A percentile compares a stretch with the other conserved stretches of the same genome.
These are phyloP conservation scores for Crepidotus sp. DNA, from an alignment of 1,284 basidiomycete genomes.

Conservation along the genomic window DNA sequence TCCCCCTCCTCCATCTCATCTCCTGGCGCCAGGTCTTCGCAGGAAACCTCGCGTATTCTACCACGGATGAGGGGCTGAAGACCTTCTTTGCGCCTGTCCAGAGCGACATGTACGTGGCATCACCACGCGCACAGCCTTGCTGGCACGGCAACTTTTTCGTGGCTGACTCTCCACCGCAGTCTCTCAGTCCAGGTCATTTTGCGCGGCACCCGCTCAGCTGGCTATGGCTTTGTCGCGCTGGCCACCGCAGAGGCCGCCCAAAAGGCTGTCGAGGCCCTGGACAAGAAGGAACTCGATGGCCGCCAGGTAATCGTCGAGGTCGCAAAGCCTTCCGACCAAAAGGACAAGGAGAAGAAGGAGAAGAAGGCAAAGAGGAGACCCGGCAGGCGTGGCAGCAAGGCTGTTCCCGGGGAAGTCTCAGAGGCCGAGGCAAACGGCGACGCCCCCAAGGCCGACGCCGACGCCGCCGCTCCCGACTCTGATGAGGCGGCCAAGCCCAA, in stretches of 20 bases:
- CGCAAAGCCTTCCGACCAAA: conserved; percentile 82
- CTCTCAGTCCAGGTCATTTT: conserved; percentile 73
- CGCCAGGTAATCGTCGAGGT: conserved; percentile 83
- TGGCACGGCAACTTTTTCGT: conserved; percentile 18
- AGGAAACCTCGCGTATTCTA: conserved; percentile 82
- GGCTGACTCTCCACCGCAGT: conserved; percentile 29
- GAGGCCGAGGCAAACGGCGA: conserved; percentile 81
- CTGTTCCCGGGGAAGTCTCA: conserved; percentile 76
- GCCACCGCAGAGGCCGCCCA: conserved; percentile 73
- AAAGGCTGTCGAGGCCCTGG: conserved; percentile 77
- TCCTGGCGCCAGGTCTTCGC: conserved; percentile 61
- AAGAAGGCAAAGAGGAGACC: conserved; percentile 67
- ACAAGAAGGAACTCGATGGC: conserved; percentile 82
- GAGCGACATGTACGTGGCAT: conserved; percentile 68
- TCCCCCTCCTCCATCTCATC: conserved; percentile 16
- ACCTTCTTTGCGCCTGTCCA: conserved; percentile 77
- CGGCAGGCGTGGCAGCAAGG: conserved; percentile 73
- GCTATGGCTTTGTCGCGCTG: conserved; percentile 88
- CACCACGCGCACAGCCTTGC: conserved; percentile 29
- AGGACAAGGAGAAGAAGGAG: conserved; percentile 74
- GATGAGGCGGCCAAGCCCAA: conserved; percentile 53
- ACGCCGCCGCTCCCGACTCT: conserved; percentile 29
- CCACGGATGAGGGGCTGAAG: conserved; percentile 85
- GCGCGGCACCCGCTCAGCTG: conserved; percentile 74
- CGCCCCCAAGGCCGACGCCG: conserved; percentile 37